Percentiles rank a stretch among this genome's conserved stretches.
phyloP scores from a whole-genome alignment of 768 basidiomycete genomes.

The Amanita rubescens region DNA sequence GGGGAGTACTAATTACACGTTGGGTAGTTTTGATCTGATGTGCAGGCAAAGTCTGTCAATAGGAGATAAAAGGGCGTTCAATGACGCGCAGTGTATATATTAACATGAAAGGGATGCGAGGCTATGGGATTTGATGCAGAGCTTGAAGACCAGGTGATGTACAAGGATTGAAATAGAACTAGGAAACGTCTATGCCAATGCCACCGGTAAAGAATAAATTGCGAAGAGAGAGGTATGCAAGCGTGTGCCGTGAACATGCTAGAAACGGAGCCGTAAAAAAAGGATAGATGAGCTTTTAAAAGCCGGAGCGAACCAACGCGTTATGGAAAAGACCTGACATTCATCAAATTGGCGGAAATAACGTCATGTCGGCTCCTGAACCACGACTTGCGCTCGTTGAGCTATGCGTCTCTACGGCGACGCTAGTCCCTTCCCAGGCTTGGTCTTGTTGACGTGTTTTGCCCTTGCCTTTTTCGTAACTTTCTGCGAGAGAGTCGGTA shows the following conservation, averaged over 20 bases:
- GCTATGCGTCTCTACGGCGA: neutral
- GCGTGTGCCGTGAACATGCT: neutral
- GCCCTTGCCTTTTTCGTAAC: constrained; percentile 56
- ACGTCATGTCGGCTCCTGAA: neutral
- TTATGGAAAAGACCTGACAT: neutral
- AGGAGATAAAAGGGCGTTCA: neutral
- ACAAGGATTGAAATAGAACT: neutral
- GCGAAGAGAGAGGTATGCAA: constrained; percentile 4
- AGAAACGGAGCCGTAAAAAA: neutral
- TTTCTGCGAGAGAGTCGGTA: constrained; percentile 15
- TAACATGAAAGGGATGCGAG: neutral
- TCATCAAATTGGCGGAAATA: neutral
- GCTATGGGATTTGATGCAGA: neutral
- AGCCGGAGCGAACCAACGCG: neutral
- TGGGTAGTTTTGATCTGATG: neutral
- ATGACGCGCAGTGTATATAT: neutral
- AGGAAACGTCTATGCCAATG: neutral
- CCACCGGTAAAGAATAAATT: neutral
- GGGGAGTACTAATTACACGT: neutral
- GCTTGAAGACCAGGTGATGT: neutral
- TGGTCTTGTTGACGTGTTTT: constrained; percentile 46
- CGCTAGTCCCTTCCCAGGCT: constrained; percentile 16
- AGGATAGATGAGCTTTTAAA: neutral
- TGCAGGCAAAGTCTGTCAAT: neutral
- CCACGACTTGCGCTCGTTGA: neutral